Evolutionary conservation across 768 basidiomycete genomes (phyloP), one percentile per base, ranked within the genome.

Genomic region (Phallus indusiatus): DNA sequence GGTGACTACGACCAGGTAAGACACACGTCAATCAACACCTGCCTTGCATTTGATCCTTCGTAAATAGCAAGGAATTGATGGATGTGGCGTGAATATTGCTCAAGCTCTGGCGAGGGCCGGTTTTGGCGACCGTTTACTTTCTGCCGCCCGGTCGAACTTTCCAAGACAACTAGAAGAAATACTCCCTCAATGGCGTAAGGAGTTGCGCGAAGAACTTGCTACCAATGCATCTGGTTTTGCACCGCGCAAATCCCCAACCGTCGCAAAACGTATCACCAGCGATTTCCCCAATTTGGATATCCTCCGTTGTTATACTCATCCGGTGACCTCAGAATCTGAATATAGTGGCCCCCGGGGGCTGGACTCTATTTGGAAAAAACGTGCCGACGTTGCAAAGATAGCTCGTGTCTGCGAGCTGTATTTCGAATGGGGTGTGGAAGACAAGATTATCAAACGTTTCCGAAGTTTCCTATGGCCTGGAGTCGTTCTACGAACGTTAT

Each of bases 381-480:
- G 91, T 61, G 86, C 87, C 0, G 82, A 86, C 64, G 72, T 90
- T 0, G 79, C 78, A 16, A 81, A 80, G 56, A 79, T 94, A 16
- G 92, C 94, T 0, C 80, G 74, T 10, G 76, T 85, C 2, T 94
- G 92, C 73, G 94, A 96, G 70, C 77, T 84, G 51, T 88, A 85
- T 68, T 95, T 95, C 62, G 93, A 94, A 67, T 96, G 93, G 93
- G 93, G 93, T 0, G 84, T 90, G 53, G 84, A 78, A 64, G 86
- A 90, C 52, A 76, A 83, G 1, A 90, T 95, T 57, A 78, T 89
- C 63, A 90, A 90, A 63, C 84, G 90, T 11, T 93, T 94, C 67
- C 77, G 88, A 66, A 88, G 83, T 0, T 80, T 91, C 3, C 78
- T 94, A 17, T 96, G 92, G 88, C 83, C 82, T 16, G 82, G 84